phyloP scores from a whole-genome alignment of 176 grass and related monocot genomes.

The Carex littledalei region DNA sequence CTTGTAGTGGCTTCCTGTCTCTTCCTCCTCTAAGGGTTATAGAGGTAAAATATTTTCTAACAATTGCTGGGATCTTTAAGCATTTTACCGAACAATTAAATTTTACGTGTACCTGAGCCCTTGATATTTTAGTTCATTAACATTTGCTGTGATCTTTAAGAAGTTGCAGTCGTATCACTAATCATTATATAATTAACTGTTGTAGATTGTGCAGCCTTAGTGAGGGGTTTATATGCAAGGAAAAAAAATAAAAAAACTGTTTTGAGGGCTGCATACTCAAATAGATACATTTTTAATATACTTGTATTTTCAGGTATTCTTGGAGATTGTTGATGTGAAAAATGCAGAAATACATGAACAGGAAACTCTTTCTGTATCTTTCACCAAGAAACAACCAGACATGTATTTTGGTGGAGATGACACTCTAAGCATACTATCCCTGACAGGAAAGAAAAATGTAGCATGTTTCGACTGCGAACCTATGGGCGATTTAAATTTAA shows the following conservation, averaged over 20 bases:
- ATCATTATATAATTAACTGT: background rate
- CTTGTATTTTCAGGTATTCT: constrained; percentile 49
- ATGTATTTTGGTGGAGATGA: constrained; percentile 51
- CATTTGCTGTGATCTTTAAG: background rate
- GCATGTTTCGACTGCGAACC: constrained; percentile 68
- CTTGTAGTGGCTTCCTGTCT: constrained; percentile 7
- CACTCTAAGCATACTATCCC: constrained; percentile 43
- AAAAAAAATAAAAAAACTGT: background rate
- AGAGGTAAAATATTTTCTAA: constrained; percentile 40
- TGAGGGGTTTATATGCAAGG: background rate
- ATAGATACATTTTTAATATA: background rate
- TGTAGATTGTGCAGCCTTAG: no score
- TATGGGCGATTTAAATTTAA: constrained; percentile 53
- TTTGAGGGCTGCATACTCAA: background rate
- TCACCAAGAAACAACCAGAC: constrained; percentile 65
- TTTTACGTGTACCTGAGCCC: background rate
- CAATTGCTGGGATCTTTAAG: background rate
- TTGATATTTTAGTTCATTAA: background rate
- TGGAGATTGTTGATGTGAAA: constrained; percentile 78
- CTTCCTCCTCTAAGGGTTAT: constrained; percentile 31
- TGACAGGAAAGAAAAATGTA: constrained; percentile 39
- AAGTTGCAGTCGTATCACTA: background rate
- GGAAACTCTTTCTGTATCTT: constrained; percentile 50
- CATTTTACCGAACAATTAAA: background rate
- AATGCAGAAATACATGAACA: constrained; percentile 42